A percentile compares a stretch with the other conserved stretches of the same genome.
These are phyloP conservation scores for Forsythia viridissima DNA, from an alignment of 257 asterid genomes.

Conservation along the genomic window DNA sequence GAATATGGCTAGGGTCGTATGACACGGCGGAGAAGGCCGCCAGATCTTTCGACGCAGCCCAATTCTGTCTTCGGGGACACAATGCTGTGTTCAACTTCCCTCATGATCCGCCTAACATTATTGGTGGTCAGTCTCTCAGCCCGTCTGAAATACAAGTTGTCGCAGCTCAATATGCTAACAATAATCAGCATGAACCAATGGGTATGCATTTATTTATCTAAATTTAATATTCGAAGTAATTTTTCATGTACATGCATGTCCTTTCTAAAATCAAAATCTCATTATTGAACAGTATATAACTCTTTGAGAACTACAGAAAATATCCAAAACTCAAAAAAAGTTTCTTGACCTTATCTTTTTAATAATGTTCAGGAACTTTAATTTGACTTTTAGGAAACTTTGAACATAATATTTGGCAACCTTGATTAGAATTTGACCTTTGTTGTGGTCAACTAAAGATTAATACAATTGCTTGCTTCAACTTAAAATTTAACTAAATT, in stretches of 20 bases:
- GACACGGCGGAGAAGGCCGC: conserved; percentile 30
- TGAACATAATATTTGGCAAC: background rate
- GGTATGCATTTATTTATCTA: background rate
- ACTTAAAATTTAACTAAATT: too few relatives aligned
- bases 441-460: background rate
- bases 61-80: conserved; percentile 29
- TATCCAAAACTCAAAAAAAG: too few relatives aligned
- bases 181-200: background rate
- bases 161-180: conserved; percentile 12
- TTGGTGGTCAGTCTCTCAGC: background rate
- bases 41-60: conserved; percentile 26
- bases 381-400: too few relatives aligned
- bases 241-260: too few relatives aligned
- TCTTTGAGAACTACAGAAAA: too few relatives aligned
- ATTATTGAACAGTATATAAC: too few relatives aligned
- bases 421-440: background rate
- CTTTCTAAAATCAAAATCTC: too few relatives aligned
- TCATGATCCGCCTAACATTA: conserved; percentile 11
- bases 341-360: too few relatives aligned
- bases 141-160: conserved; percentile 24
- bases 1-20: conserved; percentile 20
- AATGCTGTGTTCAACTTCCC: conserved; percentile 24
- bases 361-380: too few relatives aligned
- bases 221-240: background rate
- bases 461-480: background rate